Percentiles rank a stretch among this genome's conserved stretches.
These are phyloP conservation scores for Leccinum arenicola DNA, from an alignment of 768 basidiomycete species.

Conservation along the genomic window DNA sequence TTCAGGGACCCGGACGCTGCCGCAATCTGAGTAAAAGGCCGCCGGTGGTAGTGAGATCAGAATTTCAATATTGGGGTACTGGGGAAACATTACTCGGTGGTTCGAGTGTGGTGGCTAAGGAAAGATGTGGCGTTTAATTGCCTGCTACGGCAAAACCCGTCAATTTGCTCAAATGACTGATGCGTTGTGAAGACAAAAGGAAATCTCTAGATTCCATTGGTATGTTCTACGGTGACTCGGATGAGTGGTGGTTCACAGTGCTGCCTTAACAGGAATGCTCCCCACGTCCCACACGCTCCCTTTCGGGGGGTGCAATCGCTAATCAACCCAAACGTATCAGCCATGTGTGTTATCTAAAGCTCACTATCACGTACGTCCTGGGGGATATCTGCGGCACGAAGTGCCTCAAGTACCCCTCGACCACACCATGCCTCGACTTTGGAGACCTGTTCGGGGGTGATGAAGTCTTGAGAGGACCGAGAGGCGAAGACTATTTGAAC, in stretches of 20 bases:
- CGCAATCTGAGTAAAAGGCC: not conserved
- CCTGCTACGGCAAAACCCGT: not conserved
- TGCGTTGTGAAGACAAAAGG: not conserved
- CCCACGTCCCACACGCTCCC: conserved; percentile 56
- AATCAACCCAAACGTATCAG: conserved; percentile 12
- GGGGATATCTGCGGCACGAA: conserved; percentile 46
- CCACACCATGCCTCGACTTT: conserved; percentile 62
- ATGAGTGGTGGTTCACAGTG: conserved; percentile 6
- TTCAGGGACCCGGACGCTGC: conserved; percentile 1
- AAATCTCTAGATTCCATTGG: conserved; percentile 4
- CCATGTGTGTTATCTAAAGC: not conserved
- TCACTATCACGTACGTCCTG: conserved; percentile 40
- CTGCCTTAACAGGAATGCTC: conserved; percentile 3
- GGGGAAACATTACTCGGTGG: not conserved
- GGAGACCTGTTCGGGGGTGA: conserved; percentile 62
- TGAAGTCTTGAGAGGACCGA: conserved; percentile 68
- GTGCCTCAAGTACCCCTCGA: conserved; percentile 56
- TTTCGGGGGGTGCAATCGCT: conserved; percentile 53
- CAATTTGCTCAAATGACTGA: not conserved
- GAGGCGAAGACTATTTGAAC: conserved; percentile 84
- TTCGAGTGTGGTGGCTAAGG: conserved; percentile 7
- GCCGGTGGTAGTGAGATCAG: not conserved
- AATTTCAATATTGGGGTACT: not conserved
- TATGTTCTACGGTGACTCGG: not conserved
- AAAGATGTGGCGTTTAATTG: conserved; percentile 26